These are phyloP conservation scores for Pyrenula massariospora DNA, from an alignment of 495 filamentous ascomycete species.

Conservation along the genomic window DNA sequence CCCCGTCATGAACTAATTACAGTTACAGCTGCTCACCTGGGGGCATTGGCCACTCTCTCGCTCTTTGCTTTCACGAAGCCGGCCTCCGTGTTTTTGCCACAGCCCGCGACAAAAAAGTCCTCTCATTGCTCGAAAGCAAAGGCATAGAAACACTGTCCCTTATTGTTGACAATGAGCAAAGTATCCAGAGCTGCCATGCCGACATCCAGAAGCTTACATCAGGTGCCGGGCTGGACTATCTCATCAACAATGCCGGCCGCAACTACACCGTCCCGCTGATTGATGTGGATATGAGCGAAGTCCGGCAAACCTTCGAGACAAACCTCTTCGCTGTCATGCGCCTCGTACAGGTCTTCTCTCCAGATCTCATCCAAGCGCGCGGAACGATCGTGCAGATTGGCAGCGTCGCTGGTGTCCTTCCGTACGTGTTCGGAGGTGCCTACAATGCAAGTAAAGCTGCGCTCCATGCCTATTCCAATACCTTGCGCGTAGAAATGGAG, in stretches of 20 bases:
- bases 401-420: constrained; percentile 42
- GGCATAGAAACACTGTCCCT: constrained; percentile 44
- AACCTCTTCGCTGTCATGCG: constrained; percentile 49
- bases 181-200: constrained; percentile 28
- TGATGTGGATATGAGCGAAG: constrained; percentile 40
- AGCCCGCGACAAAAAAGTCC: constrained; percentile 20
- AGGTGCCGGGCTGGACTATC: constrained; percentile 37
- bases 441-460: constrained; percentile 59
- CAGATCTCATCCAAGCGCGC: constrained; percentile 43
- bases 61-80: constrained; percentile 16
- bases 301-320: constrained; percentile 39
- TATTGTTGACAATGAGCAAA: constrained; percentile 34
- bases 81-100: constrained; percentile 31
- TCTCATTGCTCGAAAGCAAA: constrained; percentile 17
- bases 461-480: constrained; percentile 46
- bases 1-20: too few relatives aligned
- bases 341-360: constrained; percentile 46
- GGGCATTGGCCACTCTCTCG: constrained; percentile 27
- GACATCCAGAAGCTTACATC: constrained; percentile 30
- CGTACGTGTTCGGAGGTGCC: constrained; percentile 41
- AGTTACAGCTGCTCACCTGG: constrained; percentile 21
- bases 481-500: constrained; percentile 42
- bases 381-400: constrained; percentile 54
- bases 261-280: constrained; percentile 52
- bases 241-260: constrained; percentile 53